Evolutionary conservation across 768 basidiomycete genomes (phyloP).

Genomic region (Flagelloscypha sp.): DNA sequence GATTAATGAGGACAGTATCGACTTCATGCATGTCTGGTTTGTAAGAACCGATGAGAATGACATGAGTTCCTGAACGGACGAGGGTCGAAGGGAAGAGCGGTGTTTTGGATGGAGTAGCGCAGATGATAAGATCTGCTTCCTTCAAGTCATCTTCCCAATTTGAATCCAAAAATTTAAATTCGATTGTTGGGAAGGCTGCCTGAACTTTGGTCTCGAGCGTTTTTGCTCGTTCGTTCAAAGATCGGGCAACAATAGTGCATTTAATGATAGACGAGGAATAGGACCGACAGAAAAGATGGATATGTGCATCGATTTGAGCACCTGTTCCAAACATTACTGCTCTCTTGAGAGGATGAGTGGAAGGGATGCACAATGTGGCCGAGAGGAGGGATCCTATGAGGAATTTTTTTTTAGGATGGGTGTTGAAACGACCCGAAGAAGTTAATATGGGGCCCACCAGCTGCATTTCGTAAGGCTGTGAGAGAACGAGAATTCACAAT

Average conservation of each 20-base stretch:
- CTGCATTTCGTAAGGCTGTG: conserved; percentile 78
- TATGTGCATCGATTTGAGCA: conserved; percentile 58
- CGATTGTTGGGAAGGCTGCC: conserved; percentile 17
- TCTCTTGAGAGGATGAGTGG: conserved; percentile 24
- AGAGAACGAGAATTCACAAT: conserved; percentile 70
- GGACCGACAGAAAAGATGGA: conserved; percentile 49
- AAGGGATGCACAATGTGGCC: conserved; percentile 40
- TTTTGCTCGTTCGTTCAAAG: conserved; percentile 38
- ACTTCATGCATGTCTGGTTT: conserved; percentile 77
- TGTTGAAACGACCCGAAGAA: conserved; percentile 4
- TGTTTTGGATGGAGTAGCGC: conserved; percentile 62
- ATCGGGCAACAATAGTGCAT: conserved; percentile 60
- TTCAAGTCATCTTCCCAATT: conserved; percentile 2
- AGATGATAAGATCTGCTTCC: conserved; percentile 44
- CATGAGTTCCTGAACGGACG: conserved; percentile 54
- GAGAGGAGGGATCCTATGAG: conserved; percentile 60
- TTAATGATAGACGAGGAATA: conserved; percentile 45
- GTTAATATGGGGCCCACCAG: conserved; percentile 36
- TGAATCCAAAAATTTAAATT: conserved; percentile 12
- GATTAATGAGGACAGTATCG: conserved; percentile 43
- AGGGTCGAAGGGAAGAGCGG: conserved; percentile 66
- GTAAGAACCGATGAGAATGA: conserved; percentile 78
- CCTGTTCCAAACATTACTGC: conserved; percentile 70
- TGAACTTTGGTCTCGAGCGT: conserved; percentile 26
- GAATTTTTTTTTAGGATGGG: background rate